These are phyloP conservation scores for Crithidia bombi DNA, from an alignment of 208 protist genomes.

Conservation along the genomic window DNA sequence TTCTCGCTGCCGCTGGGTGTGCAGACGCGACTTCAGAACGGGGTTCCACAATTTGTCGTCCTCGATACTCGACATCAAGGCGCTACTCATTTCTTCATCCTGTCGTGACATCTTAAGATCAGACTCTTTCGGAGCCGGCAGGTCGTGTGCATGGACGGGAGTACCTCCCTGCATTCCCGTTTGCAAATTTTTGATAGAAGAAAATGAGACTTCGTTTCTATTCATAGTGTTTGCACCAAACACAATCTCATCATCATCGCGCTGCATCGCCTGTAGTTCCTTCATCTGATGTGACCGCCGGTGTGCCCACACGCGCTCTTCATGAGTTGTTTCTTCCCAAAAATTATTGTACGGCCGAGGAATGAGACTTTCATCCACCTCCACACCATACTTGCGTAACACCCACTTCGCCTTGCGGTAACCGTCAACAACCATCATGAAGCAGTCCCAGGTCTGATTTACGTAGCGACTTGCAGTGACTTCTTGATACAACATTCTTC, in stretches of 20 bases:
- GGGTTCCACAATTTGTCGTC: constrained; percentile 93
- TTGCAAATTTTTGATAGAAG: constrained; percentile 76
- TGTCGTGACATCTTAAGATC: constrained; percentile 77
- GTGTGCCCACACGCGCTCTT: constrained; percentile 90
- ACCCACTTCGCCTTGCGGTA: constrained; percentile 90
- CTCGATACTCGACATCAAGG: constrained; percentile 90
- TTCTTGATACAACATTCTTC: constrained; percentile 87
- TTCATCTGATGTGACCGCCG: constrained; percentile 89
- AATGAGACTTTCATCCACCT: constrained; percentile 80
- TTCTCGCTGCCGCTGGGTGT: constrained; percentile 56
- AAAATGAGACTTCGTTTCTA: constrained; percentile 66
- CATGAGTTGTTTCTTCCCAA: constrained; percentile 89
- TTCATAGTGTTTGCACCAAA: constrained; percentile 81
- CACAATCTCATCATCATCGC: constrained; percentile 78
- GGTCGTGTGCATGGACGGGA: constrained; percentile 80
- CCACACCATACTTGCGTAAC: constrained; percentile 76
- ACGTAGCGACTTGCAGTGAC: constrained; percentile 76
- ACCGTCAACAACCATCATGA: constrained; percentile 92
- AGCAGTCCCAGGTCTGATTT: constrained; percentile 89
- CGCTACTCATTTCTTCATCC: constrained; percentile 86
- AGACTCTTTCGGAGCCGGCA: constrained; percentile 73
- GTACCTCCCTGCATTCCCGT: constrained; percentile 84
- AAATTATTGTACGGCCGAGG: constrained; percentile 91
- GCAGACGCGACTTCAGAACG: constrained; percentile 69
- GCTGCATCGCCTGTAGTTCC: constrained; percentile 83